Percentiles rank a stretch among this genome's conserved stretches.
These are phyloP conservation scores for Backusella psychrophila DNA, from an alignment of 192 early-diverging fungal species.

Conservation along the genomic window DNA sequence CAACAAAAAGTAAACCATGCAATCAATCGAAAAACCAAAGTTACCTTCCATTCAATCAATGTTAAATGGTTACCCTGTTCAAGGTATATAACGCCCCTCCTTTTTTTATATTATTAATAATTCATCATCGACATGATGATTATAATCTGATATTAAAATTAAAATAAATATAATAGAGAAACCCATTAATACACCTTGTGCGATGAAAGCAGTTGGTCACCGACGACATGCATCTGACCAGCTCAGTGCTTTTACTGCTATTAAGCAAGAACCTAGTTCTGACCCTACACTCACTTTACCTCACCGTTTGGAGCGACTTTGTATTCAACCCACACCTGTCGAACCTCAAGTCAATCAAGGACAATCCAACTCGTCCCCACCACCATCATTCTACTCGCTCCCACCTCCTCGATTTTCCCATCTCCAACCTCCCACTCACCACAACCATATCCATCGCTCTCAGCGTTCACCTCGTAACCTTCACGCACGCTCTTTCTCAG, in stretches of 20 bases:
- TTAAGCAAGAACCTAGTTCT: constrained; percentile 41
- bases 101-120: neutral
- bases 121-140: neutral
- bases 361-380: neutral
- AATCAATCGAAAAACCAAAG: constrained; percentile 81
- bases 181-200: neutral
- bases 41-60: constrained; percentile 47
- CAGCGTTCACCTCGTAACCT: constrained; percentile 28
- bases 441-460: constrained; percentile 21
- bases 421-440: neutral
- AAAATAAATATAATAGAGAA: neutral
- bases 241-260: constrained; percentile 56
- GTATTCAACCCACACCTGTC: constrained; percentile 17
- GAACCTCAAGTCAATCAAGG: constrained; percentile 12
- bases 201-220: constrained; percentile 8
- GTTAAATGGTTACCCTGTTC: constrained; percentile 33
- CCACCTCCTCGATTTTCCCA: neutral
- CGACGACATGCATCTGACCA: constrained; percentile 25
- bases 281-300: neutral
- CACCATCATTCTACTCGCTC: neutral
- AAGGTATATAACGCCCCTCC: neutral
- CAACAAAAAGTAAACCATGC: constrained; percentile 41
- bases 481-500: constrained; percentile 38
- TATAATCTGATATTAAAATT: neutral
- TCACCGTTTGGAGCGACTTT: constrained; percentile 6